These are phyloP conservation scores for Schizothecium vesticola DNA, from an alignment of 495 filamentous ascomycete genomes.

Conservation along the genomic window DNA sequence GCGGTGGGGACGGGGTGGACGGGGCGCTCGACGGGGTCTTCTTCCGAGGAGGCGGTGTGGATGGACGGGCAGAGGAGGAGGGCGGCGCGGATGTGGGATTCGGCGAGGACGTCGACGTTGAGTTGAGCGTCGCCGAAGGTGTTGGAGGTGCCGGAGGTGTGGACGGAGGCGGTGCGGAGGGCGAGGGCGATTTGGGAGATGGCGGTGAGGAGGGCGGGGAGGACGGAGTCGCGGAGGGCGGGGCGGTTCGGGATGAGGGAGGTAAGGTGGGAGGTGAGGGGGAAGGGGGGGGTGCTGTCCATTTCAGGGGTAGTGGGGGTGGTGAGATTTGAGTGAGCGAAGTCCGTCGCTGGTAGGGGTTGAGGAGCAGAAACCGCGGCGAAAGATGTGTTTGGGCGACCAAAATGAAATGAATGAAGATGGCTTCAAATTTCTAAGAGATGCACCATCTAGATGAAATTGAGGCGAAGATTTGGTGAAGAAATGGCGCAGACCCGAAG, in stretches of 20 bases:
- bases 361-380: not conserved
- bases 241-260: conserved; percentile 11
- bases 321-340: not conserved
- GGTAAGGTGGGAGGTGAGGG: conserved; percentile 9
- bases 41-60: conserved; percentile 46
- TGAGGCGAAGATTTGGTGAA: not conserved
- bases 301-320: not conserved
- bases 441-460: not conserved
- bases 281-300: not conserved
- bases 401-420: not conserved
- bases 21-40: conserved; percentile 43
- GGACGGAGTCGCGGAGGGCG: conserved; percentile 26
- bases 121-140: conserved; percentile 51
- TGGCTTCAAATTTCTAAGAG: not conserved
- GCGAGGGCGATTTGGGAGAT: conserved; percentile 32
- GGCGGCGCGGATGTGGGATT: conserved; percentile 38
- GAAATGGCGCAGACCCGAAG: not conserved
- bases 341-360: not conserved
- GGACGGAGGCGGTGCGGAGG: conserved; percentile 35
- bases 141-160: conserved; percentile 44
- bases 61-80: conserved; percentile 38
- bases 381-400: not conserved
- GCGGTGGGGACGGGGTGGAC: conserved; percentile 2
- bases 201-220: conserved; percentile 36
- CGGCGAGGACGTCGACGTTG: conserved; percentile 50